phyloP scores from a whole-genome alignment of 805 yeast species.

The Cyberlindnera nakhonratchasimensis region DNA sequence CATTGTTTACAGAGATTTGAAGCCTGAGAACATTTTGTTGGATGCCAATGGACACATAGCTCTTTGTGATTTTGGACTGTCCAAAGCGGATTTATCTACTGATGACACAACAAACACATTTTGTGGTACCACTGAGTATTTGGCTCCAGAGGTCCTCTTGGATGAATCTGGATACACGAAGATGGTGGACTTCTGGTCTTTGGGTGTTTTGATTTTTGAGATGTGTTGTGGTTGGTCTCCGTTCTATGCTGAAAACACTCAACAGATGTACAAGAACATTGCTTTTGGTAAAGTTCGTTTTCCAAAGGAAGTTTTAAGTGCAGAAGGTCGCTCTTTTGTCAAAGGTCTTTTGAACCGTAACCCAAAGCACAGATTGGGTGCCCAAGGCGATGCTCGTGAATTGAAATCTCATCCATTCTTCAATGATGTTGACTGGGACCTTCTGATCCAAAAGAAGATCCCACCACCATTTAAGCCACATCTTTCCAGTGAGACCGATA shows the following conservation, averaged over 20 bases:
- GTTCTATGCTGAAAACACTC: slow-evolving; percentile 95
- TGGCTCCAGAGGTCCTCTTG: slow-evolving; percentile 93
- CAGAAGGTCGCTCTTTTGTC: slow-evolving; percentile 93
- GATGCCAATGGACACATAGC: slow-evolving; percentile 98
- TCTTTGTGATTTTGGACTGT: slow-evolving; percentile 93
- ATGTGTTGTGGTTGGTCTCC: slow-evolving; percentile 99
- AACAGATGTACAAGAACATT: slow-evolving; percentile 98
- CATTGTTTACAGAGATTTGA: slow-evolving; percentile 93
- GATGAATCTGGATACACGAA: slow-evolving; percentile 97
- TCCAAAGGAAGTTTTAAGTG: slow-evolving; percentile 90
- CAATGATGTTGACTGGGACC: slow-evolving; percentile 86
- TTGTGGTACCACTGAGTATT: slow-evolving; percentile 97
- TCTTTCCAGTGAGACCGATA: slow-evolving; percentile 84
- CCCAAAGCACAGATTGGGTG: slow-evolving; percentile 93
- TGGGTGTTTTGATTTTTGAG: slow-evolving; percentile 94
- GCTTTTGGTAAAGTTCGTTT: slow-evolving; percentile 97
- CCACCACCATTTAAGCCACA: slow-evolving; percentile 98
- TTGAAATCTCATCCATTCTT: slow-evolving; percentile 90
- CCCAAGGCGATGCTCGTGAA: slow-evolving; percentile 88
- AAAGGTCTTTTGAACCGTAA: slow-evolving; percentile 93
- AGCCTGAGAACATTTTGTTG: slow-evolving; percentile 91
- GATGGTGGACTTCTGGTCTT: slow-evolving; percentile 99
- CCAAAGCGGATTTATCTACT: slow-evolving; percentile 84
- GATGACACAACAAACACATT: slow-evolving; percentile 92
- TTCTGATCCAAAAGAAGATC: slow-evolving; percentile 69